Evolutionary conservation across 2,329 filamentous ascomycete species (phyloP), one percentile per base, ranked within the genome.

Genomic region (Talaromyces funiculosus): DNA sequence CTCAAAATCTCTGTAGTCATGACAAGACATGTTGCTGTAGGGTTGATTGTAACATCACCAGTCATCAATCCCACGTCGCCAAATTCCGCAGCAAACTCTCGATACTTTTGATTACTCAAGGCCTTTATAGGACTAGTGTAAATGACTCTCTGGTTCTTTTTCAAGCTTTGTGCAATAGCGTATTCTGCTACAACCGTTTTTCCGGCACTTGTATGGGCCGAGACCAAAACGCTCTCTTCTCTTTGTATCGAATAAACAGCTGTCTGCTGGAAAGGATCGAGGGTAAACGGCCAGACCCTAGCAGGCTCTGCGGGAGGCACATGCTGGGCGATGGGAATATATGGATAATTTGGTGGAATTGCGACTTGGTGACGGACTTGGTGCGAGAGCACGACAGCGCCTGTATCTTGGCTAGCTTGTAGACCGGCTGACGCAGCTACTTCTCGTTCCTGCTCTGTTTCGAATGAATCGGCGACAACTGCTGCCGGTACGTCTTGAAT

Each of bases 1-100:
- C 94, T 89, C 72, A 99, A 77, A 91, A 99, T 99, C 80, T 99
- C 94, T 0, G 94, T 99, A 0, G 94, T 99, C 94, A 99, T 99
- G 70, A 99, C 94, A 61, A 99, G 81, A 74, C 94, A 99, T 62
- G 92, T 97, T 14, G 94, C 94, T 3, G 94, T 97, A 3, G 95
- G 95, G 74, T 99, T 99, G 77, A 99, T 99, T 24, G 94, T 99
- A 64, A 97, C 93, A 83, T 99, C 94, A 71, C 94, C 94, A 4
- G 94, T 99, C 93, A 99, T 97, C 63, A 99, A 82, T 61, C 94
- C 94, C 56, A 97, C 93, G 72, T 99, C 94, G 62, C 92, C 93
- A 78, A 99, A 99, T 62, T 96, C 90, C 43, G 90, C 90, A 67
- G 90, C 87, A 75, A 99, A 99, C 72, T 99, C 94, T 80, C 94